phyloP scores from a whole-genome alignment of 2,329 filamentous ascomycete species.

The Xylariales sp. region DNA sequence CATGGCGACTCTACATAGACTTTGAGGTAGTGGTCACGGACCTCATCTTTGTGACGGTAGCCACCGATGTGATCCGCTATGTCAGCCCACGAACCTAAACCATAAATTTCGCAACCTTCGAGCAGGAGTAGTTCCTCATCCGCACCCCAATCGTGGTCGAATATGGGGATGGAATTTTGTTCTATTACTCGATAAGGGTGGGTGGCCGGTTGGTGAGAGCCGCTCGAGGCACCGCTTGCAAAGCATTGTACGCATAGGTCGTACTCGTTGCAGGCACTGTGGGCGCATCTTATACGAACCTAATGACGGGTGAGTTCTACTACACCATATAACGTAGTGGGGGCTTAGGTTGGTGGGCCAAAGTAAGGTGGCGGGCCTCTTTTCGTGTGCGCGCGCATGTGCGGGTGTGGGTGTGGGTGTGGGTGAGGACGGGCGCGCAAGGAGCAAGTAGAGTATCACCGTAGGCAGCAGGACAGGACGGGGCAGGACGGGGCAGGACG shows the following conservation, averaged over 20 bases:
- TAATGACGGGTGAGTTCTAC: conserved; percentile 51
- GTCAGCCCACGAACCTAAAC: conserved; percentile 95
- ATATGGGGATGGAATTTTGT: conserved; percentile 98
- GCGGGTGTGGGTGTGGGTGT: no score
- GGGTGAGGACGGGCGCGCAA: no score
- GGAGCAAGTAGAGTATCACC: no score
- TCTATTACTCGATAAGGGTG: conserved; percentile 96
- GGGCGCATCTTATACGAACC: conserved; percentile 95
- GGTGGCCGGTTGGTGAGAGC: conserved; percentile 85
- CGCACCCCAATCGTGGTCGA: conserved; percentile 93
- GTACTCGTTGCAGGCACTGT: conserved; percentile 87
- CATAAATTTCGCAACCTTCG: conserved; percentile 96
- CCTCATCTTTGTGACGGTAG: conserved; percentile 93
- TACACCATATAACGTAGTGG: not conserved
- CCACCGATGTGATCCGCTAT: conserved; percentile 98
- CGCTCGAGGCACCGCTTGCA: conserved; percentile 80
- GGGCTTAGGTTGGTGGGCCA: not conserved
- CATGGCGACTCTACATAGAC: conserved; percentile 85
- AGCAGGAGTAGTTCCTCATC: conserved; percentile 95
- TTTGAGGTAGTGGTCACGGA: conserved; percentile 90
- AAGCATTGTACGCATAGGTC: conserved; percentile 98
- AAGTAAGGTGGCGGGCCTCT: not conserved
- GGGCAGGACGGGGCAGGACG: conserved; percentile 57
- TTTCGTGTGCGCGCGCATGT: not conserved
- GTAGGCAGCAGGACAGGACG: no score